Evolutionary conservation across 257 asterid species (phyloP).

Genomic region (Solanum etuberosum): DNA sequence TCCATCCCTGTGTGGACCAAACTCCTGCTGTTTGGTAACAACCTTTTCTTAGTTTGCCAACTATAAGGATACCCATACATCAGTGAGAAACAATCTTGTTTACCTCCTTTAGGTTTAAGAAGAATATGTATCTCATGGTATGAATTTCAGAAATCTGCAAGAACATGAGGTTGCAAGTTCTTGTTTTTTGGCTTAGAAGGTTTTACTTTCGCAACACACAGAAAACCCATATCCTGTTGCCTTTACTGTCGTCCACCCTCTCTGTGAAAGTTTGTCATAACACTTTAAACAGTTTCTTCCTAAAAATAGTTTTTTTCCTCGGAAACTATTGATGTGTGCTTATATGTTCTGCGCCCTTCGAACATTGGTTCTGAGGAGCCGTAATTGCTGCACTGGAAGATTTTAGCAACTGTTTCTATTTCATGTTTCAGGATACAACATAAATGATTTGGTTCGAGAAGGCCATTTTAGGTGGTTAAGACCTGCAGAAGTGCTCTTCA

Average conservation of each 20-base stretch:
- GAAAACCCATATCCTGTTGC: not conserved
- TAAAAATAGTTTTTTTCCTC: not conserved
- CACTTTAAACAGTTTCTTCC: not conserved
- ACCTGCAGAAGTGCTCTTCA: constrained; percentile 34
- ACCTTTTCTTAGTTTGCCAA: not conserved
- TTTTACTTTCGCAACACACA: not conserved
- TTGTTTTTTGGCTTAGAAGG: not conserved
- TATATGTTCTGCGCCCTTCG: not conserved
- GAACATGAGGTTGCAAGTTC: not conserved
- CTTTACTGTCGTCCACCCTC: not conserved
- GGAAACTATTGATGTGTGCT: not conserved
- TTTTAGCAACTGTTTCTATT: not conserved
- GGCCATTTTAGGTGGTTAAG: constrained; percentile 33
- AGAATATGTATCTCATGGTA: not conserved
- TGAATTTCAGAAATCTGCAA: not conserved
- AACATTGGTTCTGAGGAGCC: not conserved
- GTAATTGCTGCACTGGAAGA: not conserved
- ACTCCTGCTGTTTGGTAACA: not conserved
- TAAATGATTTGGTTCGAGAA: constrained; percentile 39
- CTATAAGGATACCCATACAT: not conserved
- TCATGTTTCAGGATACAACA: constrained; percentile 45
- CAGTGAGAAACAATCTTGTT: not conserved
- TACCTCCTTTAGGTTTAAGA: not conserved
- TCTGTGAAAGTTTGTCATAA: not conserved
- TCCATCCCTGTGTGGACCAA: not conserved